Percentiles rank a stretch among this genome's conserved stretches.
Evolutionary conservation across 1,139 yeast genomes (phyloP).

Genomic region (Saccharomycopsis hybrid): DNA sequence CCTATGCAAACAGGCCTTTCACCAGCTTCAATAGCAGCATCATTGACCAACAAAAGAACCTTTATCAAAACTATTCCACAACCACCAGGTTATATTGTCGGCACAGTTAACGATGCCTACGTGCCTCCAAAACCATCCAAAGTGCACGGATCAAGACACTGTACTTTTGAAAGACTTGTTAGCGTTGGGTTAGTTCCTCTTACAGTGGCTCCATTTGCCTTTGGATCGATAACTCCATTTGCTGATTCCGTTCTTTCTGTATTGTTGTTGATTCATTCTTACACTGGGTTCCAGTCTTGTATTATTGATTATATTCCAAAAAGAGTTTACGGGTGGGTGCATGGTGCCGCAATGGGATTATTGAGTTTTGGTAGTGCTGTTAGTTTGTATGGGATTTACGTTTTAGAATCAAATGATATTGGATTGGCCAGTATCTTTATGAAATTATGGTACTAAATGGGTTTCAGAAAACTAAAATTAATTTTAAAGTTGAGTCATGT

Average conservation of each 20-base stretch:
- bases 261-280: conserved; percentile 63
- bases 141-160: conserved; percentile 80
- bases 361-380: conserved; percentile 67
- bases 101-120: conserved; percentile 69
- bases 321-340: conserved; percentile 73
- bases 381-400: conserved; percentile 74
- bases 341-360: conserved; percentile 54
- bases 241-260: conserved; percentile 65
- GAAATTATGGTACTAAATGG: conserved; percentile 18
- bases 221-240: conserved; percentile 59
- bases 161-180: conserved; percentile 74
- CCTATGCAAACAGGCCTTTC: no score
- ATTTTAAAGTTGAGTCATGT: no score
- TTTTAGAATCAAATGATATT: conserved; percentile 64
- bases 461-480: no score
- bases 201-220: conserved; percentile 61
- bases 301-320: conserved; percentile 84
- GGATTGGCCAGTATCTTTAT: conserved; percentile 35
- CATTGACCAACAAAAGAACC: conserved; percentile 2
- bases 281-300: conserved; percentile 79
- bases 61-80: conserved; percentile 37
- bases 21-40: background rate
- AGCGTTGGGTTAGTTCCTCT: conserved; percentile 72
- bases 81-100: conserved; percentile 55
- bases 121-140: conserved; percentile 53